Evolutionary conservation across 179 eudicot genomes (phyloP), one percentile per base, ranked within the genome.

Genomic region (Sideroxylon spinosum): DNA sequence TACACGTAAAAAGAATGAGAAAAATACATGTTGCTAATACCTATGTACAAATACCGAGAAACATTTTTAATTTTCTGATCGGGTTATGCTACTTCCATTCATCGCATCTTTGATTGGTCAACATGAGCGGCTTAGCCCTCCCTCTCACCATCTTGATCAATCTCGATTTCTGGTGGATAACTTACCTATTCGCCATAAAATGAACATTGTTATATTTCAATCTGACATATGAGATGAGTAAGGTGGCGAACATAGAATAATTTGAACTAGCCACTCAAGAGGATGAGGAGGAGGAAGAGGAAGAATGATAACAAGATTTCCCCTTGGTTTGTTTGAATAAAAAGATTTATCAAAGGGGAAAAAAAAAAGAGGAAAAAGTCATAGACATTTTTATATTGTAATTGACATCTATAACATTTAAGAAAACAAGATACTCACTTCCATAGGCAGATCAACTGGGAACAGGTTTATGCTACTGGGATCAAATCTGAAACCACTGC

Each of bases 381-480:
- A 44, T 14, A 59, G 44, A 78, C 17, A 57, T 16, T 46, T 55
- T 32, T 68, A 2, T 17, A 73, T 26, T 59, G 22, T 19, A 71
- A 52, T 52, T 50, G 29, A 72, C 25, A 56, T 11, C n/a, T 59
- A 8, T 29, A 25, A 65, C 20, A 53, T 10, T 13, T 62, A 29
- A 53, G 61, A 66, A 49, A 48, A 56, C 57, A 52, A 67, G 13
- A 73, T 22, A 82, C 85, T 82, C 80, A 91, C 97, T 80, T 90
- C 89, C 49, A 61, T 71, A 63, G 91, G 87, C 26, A 84, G 80
- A 75, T 88, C 89, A 29, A 84, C 89, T 23, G 91, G 85, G 78
- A 91, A 94, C 78, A 94, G 77, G 59, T 90, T 92, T 87, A 93
- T 86, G 87, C 87, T 91, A 80, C 85, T 86, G 50, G 86, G 86